Evolutionary conservation across 352 stramenopile species (phyloP).

Genomic region (Globisporangium paddicum): DNA sequence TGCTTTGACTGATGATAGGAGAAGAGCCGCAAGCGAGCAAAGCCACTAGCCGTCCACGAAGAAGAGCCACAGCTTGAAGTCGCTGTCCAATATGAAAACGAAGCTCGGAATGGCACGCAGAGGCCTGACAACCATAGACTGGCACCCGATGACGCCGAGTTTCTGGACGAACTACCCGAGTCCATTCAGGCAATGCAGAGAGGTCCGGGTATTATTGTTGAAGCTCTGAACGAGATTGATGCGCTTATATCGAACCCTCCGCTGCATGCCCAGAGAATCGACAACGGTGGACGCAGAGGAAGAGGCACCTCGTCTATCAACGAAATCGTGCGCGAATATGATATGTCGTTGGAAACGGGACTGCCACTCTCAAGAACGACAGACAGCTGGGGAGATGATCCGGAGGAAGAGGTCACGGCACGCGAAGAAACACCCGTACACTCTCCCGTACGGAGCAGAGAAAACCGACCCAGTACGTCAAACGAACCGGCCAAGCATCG

Average conservation of each 20-base stretch:
- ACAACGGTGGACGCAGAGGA: neutral
- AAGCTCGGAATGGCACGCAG: conserved; percentile 9
- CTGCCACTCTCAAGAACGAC: conserved; percentile 53
- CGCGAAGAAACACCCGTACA: conserved; percentile 5
- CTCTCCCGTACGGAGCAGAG: neutral
- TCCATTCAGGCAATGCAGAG: conserved; percentile 31
- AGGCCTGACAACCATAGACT: conserved; percentile 5
- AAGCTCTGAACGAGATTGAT: conserved; percentile 46
- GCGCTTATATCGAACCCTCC: conserved; percentile 30
- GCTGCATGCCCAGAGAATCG: conserved; percentile 10
- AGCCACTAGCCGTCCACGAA: conserved; percentile 1
- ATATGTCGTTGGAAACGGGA: conserved; percentile 43
- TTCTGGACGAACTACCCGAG: conserved; percentile 21
- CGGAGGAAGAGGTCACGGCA: conserved; percentile 1
- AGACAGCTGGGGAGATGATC: conserved; percentile 52
- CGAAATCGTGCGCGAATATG: conserved; percentile 42
- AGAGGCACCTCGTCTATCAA: conserved; percentile 13
- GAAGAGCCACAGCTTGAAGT: conserved; percentile 1
- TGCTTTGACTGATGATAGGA: conserved; percentile 1
- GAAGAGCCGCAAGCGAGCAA: conserved; percentile 2
- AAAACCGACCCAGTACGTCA: neutral
- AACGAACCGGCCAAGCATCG: neutral
- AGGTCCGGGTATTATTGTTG: conserved; percentile 37
- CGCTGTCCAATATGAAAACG: conserved; percentile 5
- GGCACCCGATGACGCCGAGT: conserved; percentile 14